Evolutionary conservation across 1,284 basidiomycete species (phyloP).

Genomic region (Trichosporon asahii): DNA sequence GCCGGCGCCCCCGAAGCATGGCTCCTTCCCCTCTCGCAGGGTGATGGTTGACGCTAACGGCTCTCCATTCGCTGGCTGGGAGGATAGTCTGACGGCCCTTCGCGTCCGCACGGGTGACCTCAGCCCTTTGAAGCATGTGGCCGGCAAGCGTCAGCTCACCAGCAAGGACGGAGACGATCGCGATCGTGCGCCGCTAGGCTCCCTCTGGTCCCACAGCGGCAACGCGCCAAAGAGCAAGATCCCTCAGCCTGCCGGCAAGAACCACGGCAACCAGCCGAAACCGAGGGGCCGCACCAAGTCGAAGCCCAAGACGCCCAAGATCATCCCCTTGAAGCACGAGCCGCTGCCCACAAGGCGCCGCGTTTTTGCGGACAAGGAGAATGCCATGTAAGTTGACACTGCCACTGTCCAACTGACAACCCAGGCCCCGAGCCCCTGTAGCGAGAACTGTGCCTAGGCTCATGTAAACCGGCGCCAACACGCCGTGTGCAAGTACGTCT

Average conservation of each 20-base stretch:
- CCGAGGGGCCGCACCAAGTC: neutral
- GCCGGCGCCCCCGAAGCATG: neutral
- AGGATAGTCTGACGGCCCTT: neutral
- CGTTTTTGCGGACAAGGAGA: neutral
- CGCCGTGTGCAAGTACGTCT: neutral
- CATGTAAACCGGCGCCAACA: neutral
- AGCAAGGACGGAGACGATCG: no score
- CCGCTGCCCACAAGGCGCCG: neutral
- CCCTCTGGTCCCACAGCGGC: neutral
- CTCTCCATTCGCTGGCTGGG: constrained; percentile 5
- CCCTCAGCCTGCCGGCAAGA: neutral
- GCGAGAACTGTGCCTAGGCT: neutral
- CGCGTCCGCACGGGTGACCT: neutral
- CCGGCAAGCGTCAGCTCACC: neutral
- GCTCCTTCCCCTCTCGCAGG: neutral
- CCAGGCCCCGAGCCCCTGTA: neutral
- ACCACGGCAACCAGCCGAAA: neutral
- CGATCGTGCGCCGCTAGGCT: neutral
- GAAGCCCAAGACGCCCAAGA: constrained; percentile 4
- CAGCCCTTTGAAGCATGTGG: neutral
- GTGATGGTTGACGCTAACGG: neutral
- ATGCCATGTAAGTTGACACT: neutral
- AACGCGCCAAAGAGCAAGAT: neutral
- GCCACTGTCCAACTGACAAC: neutral
- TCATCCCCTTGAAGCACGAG: neutral